A percentile compares a stretch with the other conserved stretches of the same genome.
Conservation (phyloP, 139 green algal genomes). For the Chlorella sp. region DNA sequence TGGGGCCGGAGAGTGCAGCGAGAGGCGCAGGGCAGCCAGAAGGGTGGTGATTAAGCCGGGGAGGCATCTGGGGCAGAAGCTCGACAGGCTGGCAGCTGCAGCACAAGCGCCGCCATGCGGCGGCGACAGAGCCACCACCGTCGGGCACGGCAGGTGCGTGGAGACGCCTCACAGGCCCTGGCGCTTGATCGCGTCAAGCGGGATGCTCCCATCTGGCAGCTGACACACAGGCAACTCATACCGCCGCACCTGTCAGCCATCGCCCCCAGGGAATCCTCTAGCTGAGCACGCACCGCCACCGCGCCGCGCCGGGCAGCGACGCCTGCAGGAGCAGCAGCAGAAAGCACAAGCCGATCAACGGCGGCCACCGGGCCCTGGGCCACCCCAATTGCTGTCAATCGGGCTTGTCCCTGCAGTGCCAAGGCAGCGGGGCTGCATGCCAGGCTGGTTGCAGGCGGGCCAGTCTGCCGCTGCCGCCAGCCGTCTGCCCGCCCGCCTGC, state of each 20-base stretch:
- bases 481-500: neutral
- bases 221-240: neutral
- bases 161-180: neutral
- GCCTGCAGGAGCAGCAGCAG: neutral
- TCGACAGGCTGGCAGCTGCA: neutral
- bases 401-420: neutral
- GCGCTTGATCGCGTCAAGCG: no score
- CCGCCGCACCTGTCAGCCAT: neutral
- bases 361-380: neutral
- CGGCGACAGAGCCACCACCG: no score
- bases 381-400: no score
- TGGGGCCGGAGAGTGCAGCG: neutral
- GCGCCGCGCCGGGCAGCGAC: neutral
- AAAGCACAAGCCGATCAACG: neutral
- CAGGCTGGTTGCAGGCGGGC: neutral
- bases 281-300: conserved; percentile 8
- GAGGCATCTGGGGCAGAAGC: neutral
- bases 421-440: neutral
- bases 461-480: neutral
- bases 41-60: neutral
- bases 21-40: neutral
- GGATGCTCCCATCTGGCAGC: no score
- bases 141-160: no score
- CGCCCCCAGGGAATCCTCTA: conserved; percentile 6
- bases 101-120: neutral